Evolutionary conservation across 2,329 filamentous ascomycete genomes (phyloP).

Genomic region (Ophiostoma ulmi): DNA sequence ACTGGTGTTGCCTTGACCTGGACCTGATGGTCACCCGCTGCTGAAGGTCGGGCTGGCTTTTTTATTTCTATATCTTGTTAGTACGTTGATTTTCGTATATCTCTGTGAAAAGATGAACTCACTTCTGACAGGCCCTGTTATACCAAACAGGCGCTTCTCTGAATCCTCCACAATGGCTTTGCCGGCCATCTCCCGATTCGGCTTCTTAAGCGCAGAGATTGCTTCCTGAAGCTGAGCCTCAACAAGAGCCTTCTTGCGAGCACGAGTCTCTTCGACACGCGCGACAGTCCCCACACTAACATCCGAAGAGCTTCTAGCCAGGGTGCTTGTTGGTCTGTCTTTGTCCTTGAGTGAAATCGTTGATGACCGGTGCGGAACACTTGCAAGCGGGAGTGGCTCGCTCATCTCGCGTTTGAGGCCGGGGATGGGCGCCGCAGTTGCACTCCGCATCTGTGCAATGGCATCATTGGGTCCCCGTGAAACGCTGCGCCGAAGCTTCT

Average conservation of each 20-base stretch:
- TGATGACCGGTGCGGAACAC: slow-evolving; percentile 38
- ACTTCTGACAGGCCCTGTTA: slow-evolving; percentile 35
- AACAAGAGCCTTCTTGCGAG: slow-evolving; percentile 60
- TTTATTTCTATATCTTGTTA: slow-evolving; percentile 27
- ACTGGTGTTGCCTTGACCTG: slow-evolving; percentile 55
- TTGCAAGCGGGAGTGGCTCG: slow-evolving; percentile 46
- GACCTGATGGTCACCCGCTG: slow-evolving; percentile 37
- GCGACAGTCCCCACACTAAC: slow-evolving; percentile 33
- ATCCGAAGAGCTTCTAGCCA: slow-evolving; percentile 36
- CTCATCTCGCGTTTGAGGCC: slow-evolving; percentile 64
- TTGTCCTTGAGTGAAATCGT: slow-evolving; percentile 38
- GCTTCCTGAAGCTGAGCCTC: slow-evolving; percentile 68
- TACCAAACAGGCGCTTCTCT: slow-evolving; percentile 53
- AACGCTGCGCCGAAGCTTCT: slow-evolving; percentile 51
- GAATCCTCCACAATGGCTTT: slow-evolving; percentile 62
- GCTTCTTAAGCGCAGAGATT: slow-evolving; percentile 67
- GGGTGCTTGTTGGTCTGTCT: slow-evolving; percentile 36
- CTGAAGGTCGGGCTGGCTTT: slow-evolving; percentile 43
- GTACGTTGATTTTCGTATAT: not conserved
- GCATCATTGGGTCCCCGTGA: slow-evolving; percentile 53
- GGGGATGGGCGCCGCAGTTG: slow-evolving; percentile 56
- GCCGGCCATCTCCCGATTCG: slow-evolving; percentile 65
- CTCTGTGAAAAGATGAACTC: not conserved
- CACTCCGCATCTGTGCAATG: slow-evolving; percentile 62
- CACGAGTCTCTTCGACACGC: slow-evolving; percentile 49